phyloP scores from a whole-genome alignment of 2,329 filamentous ascomycete genomes.

The Botryotinia globosa region DNA sequence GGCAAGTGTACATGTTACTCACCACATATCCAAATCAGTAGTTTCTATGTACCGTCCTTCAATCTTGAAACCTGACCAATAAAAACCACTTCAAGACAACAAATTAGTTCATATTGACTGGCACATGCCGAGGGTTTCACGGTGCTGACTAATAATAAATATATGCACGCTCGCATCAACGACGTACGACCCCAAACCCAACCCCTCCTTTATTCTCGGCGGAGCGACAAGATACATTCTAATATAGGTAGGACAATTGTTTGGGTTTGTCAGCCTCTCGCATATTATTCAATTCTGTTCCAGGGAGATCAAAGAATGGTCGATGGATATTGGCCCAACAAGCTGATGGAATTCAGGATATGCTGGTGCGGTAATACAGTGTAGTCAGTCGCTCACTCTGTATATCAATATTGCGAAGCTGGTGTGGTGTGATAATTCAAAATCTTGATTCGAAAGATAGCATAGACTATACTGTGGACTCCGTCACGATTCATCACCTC shows the following conservation, averaged over 20 bases:
- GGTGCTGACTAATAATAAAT: not conserved
- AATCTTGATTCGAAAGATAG: not conserved
- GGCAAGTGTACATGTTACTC: not conserved
- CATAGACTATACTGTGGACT: not conserved
- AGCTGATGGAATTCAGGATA: not conserved
- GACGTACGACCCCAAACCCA: not conserved
- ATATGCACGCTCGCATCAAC: not conserved
- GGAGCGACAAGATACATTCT: not conserved
- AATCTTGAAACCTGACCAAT: not conserved
- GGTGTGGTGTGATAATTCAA: not conserved
- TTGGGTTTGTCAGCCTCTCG: not conserved
- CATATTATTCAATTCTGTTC: not conserved
- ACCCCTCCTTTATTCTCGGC: not conserved
- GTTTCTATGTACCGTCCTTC: not conserved
- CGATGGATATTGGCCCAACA: not conserved
- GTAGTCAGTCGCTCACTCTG: not conserved
- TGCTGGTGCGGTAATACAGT: not conserved
- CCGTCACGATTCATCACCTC: not conserved
- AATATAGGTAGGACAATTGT: not conserved
- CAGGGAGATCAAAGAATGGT: not conserved
- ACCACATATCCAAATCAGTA: not conserved
- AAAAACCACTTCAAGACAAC: not conserved
- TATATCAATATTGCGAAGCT: not conserved
- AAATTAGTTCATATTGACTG: not conserved
- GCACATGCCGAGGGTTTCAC: not conserved